Percentiles rank a stretch among this genome's conserved stretches.
phyloP scores from a whole-genome alignment of 306 rosid species.

The Vigna nakashimae region DNA sequence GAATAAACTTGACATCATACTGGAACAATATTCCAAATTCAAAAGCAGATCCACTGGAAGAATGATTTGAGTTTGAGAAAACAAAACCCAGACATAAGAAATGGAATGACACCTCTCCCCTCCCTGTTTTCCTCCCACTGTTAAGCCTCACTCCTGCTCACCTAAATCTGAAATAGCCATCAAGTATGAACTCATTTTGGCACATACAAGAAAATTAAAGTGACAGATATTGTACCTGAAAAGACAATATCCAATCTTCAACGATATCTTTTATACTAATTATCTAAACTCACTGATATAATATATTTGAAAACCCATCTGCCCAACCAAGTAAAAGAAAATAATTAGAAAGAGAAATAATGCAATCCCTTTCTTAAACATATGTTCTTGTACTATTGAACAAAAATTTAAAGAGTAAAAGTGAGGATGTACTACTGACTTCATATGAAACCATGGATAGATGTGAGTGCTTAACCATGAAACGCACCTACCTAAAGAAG shows the following conservation, averaged over 20 bases:
- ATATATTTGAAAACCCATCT: conserved; percentile 61
- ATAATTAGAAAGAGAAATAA: conserved; percentile 32
- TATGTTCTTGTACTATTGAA: conserved; percentile 27
- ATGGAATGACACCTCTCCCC: background rate
- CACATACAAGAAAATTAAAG: conserved; percentile 26
- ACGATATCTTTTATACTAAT: conserved; percentile 86
- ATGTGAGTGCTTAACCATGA: conserved; percentile 97
- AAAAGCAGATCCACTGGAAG: conserved; percentile 1
- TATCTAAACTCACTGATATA: conserved; percentile 76
- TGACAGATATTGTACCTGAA: conserved; percentile 64
- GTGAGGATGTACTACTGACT: conserved; percentile 46
- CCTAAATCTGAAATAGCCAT: conserved; percentile 27
- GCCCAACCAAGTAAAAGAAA: conserved; percentile 39
- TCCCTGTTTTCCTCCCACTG: background rate
- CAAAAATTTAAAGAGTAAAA: no score
- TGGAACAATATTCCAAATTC: background rate
- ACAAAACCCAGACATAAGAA: conserved; percentile 18
- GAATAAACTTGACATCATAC: conserved; percentile 15
- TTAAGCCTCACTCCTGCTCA: conserved; percentile 36
- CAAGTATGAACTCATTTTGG: conserved; percentile 15
- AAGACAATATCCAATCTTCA: conserved; percentile 93
- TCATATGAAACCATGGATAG: conserved; percentile 84
- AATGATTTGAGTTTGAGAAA: background rate
- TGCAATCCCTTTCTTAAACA: background rate
- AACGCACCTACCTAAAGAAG: conserved; percentile 64